These are phyloP conservation scores for Byssothecium circinans DNA, from an alignment of 2,329 filamentous ascomycete species.

Conservation along the genomic window DNA sequence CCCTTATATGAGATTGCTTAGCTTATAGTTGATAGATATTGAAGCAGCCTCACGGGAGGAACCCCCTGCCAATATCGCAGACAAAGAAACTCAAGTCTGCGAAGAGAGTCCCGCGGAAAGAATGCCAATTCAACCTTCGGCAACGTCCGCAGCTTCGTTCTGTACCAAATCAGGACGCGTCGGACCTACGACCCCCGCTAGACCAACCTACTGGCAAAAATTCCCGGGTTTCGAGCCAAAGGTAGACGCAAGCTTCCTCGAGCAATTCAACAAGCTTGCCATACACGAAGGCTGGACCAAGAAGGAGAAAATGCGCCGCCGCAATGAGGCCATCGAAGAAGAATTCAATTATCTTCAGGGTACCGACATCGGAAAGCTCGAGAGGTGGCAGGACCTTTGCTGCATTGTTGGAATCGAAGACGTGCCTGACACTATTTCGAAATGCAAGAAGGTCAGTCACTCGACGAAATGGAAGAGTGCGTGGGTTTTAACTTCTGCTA, in stretches of 20 bases:
- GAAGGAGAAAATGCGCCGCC: conserved; percentile 1
- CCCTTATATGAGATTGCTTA: too few relatives aligned
- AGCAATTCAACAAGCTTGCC: conserved; percentile 16
- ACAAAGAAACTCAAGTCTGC: too few relatives aligned
- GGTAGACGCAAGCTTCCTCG: conserved; percentile 5
- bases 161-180: too few relatives aligned
- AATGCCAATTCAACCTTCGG: too few relatives aligned
- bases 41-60: too few relatives aligned
- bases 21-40: too few relatives aligned
- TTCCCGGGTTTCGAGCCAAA: conserved; percentile 8
- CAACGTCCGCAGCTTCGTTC: too few relatives aligned
- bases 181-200: background rate
- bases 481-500: background rate
- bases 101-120: too few relatives aligned
- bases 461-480: background rate
- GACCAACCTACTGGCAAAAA: background rate
- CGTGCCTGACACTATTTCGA: conserved; percentile 4
- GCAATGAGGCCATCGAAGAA: conserved; percentile 6
- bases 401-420: conserved; percentile 7
- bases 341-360: conserved; percentile 14
- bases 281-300: conserved; percentile 11
- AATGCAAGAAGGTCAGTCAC: conserved; percentile 16
- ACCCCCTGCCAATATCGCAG: too few relatives aligned
- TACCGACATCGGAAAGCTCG: conserved; percentile 4
- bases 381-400: conserved; percentile 13